Conservation (phyloP, 257 asterid species). For the Salvia splendens region DNA sequence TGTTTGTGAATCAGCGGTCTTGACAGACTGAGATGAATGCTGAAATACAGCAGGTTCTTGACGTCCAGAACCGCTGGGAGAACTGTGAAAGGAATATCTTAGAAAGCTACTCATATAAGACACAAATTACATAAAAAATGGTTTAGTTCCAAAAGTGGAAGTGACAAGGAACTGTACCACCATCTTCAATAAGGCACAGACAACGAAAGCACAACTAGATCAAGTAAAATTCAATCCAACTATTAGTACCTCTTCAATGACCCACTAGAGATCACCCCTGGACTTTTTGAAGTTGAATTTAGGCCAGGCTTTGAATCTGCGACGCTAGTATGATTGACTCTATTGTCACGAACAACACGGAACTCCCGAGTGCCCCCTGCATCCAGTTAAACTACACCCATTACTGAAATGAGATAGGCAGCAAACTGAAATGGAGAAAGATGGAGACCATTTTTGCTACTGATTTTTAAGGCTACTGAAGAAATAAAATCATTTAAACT, state of each 20-base stretch:
- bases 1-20: constrained; percentile 50
- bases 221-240: neutral
- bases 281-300: constrained; percentile 48
- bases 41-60: constrained; percentile 53
- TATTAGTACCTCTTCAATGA: constrained; percentile 49
- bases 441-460: neutral
- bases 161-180: neutral
- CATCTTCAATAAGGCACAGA: constrained; percentile 9
- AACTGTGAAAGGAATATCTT: constrained; percentile 37
- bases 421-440: neutral
- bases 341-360: constrained; percentile 91
- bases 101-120: constrained; percentile 20
- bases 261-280: constrained; percentile 42
- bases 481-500: neutral
- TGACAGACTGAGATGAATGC: constrained; percentile 44
- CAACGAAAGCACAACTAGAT: constrained; percentile 11
- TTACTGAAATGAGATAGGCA: constrained; percentile 31
- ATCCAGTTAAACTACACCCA: constrained; percentile 39
- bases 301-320: constrained; percentile 55
- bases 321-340: constrained; percentile 58
- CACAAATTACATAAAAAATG: constrained; percentile 2
- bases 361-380: constrained; percentile 74
- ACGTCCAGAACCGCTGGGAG: constrained; percentile 49
- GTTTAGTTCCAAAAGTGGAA: constrained; percentile 3
- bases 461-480: neutral